A percentile compares a stretch with the other conserved stretches of the same genome.
Conservation (phyloP, 2,329 filamentous ascomycete genomes). For the Cercospora sojina region DNA sequence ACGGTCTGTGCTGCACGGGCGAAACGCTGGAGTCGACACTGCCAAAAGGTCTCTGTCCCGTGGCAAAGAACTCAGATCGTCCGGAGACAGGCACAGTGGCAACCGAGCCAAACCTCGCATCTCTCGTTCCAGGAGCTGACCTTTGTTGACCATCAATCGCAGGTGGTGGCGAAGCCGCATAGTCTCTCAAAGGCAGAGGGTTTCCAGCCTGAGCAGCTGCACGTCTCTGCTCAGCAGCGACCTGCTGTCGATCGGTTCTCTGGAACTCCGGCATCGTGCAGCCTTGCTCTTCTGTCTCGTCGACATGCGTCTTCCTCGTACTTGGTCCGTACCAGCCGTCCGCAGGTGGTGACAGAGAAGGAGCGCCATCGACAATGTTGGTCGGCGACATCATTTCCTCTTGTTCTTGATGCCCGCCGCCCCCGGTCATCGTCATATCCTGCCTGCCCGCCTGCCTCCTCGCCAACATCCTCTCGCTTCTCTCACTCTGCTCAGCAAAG, state of each 20-base stretch:
- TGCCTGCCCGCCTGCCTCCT: neutral
- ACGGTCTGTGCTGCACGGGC: conserved; percentile 22
- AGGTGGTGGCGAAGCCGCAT: neutral
- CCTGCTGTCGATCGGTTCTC: neutral
- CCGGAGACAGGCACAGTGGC: conserved; percentile 14
- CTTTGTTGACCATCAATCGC: neutral
- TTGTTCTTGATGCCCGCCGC: neutral
- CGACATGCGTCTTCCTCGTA: conserved; percentile 13
- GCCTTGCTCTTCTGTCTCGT: neutral
- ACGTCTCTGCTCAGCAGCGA: neutral
- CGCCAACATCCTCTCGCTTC: neutral
- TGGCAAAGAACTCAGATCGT: conserved; percentile 14
- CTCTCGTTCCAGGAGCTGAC: neutral
- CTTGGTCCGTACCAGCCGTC: conserved; percentile 31
- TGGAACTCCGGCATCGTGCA: neutral
- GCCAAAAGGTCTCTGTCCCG: conserved; percentile 18
- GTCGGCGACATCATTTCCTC: neutral
- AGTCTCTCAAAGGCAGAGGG: conserved; percentile 12
- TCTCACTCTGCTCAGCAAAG: conserved; percentile 3
- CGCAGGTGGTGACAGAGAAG: conserved; percentile 16
- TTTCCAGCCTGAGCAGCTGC: conserved; percentile 3
- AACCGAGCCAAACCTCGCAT: conserved; percentile 8
- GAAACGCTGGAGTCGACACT: conserved; percentile 13
- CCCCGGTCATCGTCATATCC: neutral
- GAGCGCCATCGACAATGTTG: neutral